Conservation (phyloP, 2,329 filamentous ascomycete species). For the Botrytis fragariae region DNA sequence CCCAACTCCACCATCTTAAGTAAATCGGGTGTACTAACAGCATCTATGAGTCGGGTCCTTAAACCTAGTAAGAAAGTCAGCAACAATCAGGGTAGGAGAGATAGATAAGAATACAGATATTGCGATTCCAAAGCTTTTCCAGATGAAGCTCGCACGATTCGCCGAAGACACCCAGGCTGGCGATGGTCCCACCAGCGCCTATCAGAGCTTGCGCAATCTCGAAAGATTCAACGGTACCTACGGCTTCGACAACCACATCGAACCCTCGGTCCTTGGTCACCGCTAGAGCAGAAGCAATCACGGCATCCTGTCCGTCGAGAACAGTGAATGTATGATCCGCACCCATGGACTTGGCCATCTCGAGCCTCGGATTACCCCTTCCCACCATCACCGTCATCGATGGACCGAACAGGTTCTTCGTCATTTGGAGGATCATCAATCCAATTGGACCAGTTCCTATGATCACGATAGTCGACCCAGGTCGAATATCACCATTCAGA, state of each 20-base stretch:
- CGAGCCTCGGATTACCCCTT: constrained; percentile 47
- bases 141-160: constrained; percentile 49
- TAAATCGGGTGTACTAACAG: neutral
- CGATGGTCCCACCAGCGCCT: constrained; percentile 51
- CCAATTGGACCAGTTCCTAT: constrained; percentile 49
- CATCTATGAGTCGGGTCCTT: neutral
- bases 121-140: constrained; percentile 52
- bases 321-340: constrained; percentile 47
- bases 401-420: constrained; percentile 47
- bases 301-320: constrained; percentile 37
- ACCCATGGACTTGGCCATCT: constrained; percentile 47
- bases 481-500: constrained; percentile 50
- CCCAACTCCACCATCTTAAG: neutral
- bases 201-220: constrained; percentile 52
- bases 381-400: constrained; percentile 51
- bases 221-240: constrained; percentile 53
- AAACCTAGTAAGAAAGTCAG: neutral
- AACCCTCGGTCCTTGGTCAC: constrained; percentile 47
- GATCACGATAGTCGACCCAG: constrained; percentile 52
- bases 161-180: constrained; percentile 58
- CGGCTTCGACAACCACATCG: constrained; percentile 57
- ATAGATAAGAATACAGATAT: constrained; percentile 45
- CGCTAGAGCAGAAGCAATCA: constrained; percentile 36
- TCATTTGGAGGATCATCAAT: constrained; percentile 47
- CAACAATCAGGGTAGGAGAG: neutral